Percentiles rank a stretch among this genome's conserved stretches.
These are phyloP conservation scores for Sphenostylis stenocarpa DNA, from an alignment of 306 rosid species.

Conservation along the genomic window DNA sequence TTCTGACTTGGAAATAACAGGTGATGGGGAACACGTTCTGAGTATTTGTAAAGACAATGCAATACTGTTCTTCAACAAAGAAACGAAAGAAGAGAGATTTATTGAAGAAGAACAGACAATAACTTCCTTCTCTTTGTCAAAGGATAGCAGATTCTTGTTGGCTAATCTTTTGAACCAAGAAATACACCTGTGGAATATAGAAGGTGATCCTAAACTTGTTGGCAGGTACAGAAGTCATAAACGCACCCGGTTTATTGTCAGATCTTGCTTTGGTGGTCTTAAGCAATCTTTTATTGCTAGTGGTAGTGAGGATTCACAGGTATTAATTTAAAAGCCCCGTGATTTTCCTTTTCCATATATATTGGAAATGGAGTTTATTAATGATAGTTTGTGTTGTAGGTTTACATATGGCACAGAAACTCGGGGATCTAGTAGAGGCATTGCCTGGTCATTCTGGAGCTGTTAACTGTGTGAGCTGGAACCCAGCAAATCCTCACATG, in stretches of 20 bases:
- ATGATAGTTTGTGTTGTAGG: constrained; percentile 47
- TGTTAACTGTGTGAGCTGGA: constrained; percentile 96
- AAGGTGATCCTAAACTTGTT: constrained; percentile 57
- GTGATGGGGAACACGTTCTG: constrained; percentile 67
- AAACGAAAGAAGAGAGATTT: constrained; percentile 60
- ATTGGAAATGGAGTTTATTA: neutral
- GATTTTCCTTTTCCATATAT: neutral
- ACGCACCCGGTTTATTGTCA: constrained; percentile 70
- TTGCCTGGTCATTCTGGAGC: constrained; percentile 96
- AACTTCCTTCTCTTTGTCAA: constrained; percentile 80
- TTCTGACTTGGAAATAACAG: constrained; percentile 77
- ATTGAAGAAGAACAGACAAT: constrained; percentile 70
- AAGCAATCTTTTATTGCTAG: constrained; percentile 84
- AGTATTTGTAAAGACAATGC: constrained; percentile 62
- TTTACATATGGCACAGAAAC: constrained; percentile 84
- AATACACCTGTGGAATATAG: constrained; percentile 88
- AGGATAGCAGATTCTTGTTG: constrained; percentile 68
- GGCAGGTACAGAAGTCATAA: constrained; percentile 70
- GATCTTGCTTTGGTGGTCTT: constrained; percentile 90
- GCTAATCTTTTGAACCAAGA: constrained; percentile 86
- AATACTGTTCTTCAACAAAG: constrained; percentile 65
- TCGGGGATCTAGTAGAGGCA: constrained; percentile 64
- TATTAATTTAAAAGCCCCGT: constrained; percentile 30
- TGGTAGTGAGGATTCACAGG: constrained; percentile 99
- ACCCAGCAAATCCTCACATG: constrained; percentile 93